Evolutionary conservation across 192 early-diverging fungal genomes (phyloP).

Genomic region (Entomortierella beljakovae): DNA sequence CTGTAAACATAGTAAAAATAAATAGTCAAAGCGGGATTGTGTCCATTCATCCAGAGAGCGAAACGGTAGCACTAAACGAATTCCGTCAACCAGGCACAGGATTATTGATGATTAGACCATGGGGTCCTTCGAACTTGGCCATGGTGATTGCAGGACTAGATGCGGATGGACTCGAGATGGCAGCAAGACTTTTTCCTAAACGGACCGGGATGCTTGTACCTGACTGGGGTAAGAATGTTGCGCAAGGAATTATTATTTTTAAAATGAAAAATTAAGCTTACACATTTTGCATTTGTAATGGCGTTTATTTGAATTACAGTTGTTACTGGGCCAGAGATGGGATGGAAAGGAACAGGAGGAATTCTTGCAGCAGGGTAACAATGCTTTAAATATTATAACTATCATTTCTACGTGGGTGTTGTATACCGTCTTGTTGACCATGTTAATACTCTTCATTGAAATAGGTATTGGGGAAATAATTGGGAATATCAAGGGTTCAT

Average conservation of each 20-base stretch:
- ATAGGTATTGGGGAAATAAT: slow-evolving; percentile 48
- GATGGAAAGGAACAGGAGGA: slow-evolving; percentile 63
- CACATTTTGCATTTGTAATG: neutral
- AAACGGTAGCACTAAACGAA: neutral
- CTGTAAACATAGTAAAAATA: slow-evolving; percentile 18
- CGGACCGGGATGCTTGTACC: slow-evolving; percentile 63
- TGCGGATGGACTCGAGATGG: slow-evolving; percentile 49
- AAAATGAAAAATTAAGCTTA: neutral
- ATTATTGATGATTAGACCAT: slow-evolving; percentile 58
- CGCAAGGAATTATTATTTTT: neutral
- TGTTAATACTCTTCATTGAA: neutral
- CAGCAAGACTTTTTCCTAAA: slow-evolving; percentile 59
- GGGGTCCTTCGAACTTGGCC: slow-evolving; percentile 36
- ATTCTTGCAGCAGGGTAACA: slow-evolving; percentile 63
- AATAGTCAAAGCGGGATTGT: slow-evolving; percentile 3
- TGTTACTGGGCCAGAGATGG: slow-evolving; percentile 57
- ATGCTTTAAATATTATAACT: neutral
- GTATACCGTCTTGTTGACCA: neutral
- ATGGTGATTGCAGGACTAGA: slow-evolving; percentile 61
- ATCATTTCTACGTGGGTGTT: neutral
- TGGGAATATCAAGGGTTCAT: slow-evolving; percentile 41
- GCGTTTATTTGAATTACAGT: slow-evolving; percentile 30
- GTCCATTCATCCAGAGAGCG: slow-evolving; percentile 1
- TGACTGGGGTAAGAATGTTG: slow-evolving; percentile 57
- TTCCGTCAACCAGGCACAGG: slow-evolving; percentile 46